These are phyloP conservation scores for Daucus carota DNA, from an alignment of 129 eudicot genomes.

Conservation along the genomic window DNA sequence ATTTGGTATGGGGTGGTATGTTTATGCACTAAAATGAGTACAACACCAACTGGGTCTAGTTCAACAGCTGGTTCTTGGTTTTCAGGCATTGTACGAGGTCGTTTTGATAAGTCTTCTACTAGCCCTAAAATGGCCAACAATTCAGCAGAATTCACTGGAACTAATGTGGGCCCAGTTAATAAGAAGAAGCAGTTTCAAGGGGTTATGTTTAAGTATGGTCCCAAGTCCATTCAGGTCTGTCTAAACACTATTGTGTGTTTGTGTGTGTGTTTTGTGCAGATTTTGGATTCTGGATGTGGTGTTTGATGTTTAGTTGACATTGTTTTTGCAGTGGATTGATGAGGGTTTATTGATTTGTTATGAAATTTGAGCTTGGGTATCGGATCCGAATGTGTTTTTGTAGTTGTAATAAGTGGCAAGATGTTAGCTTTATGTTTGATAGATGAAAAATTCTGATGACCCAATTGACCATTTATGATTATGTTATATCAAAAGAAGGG, in stretches of 20 bases:
- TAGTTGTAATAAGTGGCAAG: background rate
- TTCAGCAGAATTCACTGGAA: constrained; percentile 21
- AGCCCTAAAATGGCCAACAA: constrained; percentile 26
- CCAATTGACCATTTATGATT: background rate
- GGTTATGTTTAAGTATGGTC: constrained; percentile 84
- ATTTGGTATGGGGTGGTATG: constrained; percentile 2
- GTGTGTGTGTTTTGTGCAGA: background rate
- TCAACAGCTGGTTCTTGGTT: constrained; percentile 55
- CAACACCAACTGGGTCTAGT: constrained; percentile 30
- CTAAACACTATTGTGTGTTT: background rate
- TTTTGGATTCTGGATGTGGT: background rate
- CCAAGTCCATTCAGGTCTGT: constrained; percentile 68
- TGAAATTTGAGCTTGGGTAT: background rate
- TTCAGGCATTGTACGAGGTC: constrained; percentile 83
- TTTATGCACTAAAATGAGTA: constrained; percentile 28
- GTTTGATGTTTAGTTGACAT: background rate
- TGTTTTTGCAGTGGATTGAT: background rate
- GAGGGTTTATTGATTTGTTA: background rate
- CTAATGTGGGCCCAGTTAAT: constrained; percentile 39
- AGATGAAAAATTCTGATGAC: background rate
- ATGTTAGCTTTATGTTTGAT: background rate
- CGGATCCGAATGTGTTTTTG: background rate
- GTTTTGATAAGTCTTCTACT: constrained; percentile 38
- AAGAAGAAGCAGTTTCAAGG: constrained; percentile 80
- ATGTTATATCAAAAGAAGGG: background rate